Base-by-base conservation (phyloP, 2,329 filamentous ascomycete species). In the Fusarium sp. region DNA sequence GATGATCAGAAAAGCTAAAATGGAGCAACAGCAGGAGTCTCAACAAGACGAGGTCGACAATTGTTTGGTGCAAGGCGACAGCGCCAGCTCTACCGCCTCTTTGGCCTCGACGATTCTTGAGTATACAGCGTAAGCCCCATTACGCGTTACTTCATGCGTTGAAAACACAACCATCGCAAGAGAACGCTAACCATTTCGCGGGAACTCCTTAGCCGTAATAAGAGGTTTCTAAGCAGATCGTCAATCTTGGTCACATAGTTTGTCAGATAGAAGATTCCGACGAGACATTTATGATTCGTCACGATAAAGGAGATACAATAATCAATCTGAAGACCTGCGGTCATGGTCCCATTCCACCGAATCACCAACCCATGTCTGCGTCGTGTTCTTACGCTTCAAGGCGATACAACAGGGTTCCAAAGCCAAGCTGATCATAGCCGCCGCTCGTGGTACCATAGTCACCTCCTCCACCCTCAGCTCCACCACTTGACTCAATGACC, bases 1-100 rank as follows among this genome's bases (percentile, higher is more conserved):
- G 1, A 18, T 16, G 6, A 6, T 5, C 0, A 8, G 14, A 2
- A 48, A 24, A 48, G 8, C 43, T 24, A 16, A 48, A 9, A 13
- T 41, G 9, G 13, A 41, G 18, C 3, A 8, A 18, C 3, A 22
- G 33, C 6, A 35, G 43, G 20, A 43, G 6, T 1, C 27, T 22
- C 22, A n/a, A 24, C 14, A 13, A 29, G 29, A 62, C 2, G 22
- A 62, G 5, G 20, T 6, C 29, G 57, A 18, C 6, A 6, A 35
- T 45, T 45, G 56, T 27, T 62, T 37, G 22, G 27, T 20, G 5
- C 35, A 31, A 6, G 24, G 29, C 11, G 45, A 37, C 11, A 20
- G 37, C n/a, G 11, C n/a, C 6, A 68, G 43, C 41, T 68, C 65
- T 6, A 65, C 65, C 4, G 54, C 60, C 2, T 68, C 66, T 6